Percentiles rank a stretch among this genome's conserved stretches.
Conservation (phyloP, 106 monocot genomes). For the Dendrobium officinale region DNA sequence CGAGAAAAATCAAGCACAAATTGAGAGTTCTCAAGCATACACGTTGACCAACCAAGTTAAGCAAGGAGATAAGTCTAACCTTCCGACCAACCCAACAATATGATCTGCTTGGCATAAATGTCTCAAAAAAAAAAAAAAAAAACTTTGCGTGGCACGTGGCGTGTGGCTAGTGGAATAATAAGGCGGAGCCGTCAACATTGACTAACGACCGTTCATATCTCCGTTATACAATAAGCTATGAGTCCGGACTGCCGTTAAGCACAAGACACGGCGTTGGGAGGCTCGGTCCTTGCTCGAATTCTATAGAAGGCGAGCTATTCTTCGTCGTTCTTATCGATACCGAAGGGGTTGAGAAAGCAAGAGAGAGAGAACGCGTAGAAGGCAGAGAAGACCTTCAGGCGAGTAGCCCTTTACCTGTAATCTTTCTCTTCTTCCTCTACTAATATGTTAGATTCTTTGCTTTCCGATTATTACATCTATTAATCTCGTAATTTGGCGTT, state of each 20-base stretch:
- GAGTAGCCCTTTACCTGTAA: neutral
- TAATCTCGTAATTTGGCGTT: neutral
- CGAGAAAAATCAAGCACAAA: too few species aligned
- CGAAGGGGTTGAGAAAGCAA: neutral
- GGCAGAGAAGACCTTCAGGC: neutral
- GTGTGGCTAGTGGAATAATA: too few species aligned
- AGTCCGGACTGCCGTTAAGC: neutral
- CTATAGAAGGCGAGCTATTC: neutral
- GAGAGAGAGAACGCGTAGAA: neutral
- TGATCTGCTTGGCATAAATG: too few species aligned
- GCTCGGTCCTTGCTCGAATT: neutral
- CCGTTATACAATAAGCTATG: neutral
- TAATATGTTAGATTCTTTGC: neutral
- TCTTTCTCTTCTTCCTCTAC: neutral
- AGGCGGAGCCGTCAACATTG: neutral
- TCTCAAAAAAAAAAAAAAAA: too few species aligned
- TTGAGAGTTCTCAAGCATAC: too few species aligned
- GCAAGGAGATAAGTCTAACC: too few species aligned
- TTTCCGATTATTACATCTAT: neutral
- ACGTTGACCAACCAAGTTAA: too few species aligned
- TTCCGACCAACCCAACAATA: too few species aligned
- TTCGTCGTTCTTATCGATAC: neutral
- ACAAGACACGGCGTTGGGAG: neutral
- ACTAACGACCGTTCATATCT: neutral
- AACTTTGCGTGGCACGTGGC: neutral